Percentiles rank a stretch among this genome's conserved stretches.
Evolutionary conservation across 1,284 basidiomycete genomes (phyloP).

Genomic region (Salmacisia buchloeana): DNA sequence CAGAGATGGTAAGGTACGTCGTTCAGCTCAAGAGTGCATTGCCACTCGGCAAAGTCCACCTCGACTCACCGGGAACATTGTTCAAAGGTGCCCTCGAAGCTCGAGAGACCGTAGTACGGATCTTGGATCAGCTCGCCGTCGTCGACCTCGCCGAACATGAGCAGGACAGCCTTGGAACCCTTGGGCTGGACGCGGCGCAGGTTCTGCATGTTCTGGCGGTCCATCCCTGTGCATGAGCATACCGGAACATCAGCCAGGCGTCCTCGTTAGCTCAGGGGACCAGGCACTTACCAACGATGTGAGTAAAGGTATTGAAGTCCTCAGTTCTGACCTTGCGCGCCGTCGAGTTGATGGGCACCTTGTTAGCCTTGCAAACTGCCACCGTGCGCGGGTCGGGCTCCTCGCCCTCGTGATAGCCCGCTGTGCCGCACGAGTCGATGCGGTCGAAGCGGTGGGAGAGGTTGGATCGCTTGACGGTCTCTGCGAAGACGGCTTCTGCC

Average conservation of each 20-base stretch:
- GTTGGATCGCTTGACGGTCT: conserved; percentile 23
- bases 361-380: conserved; percentile 51
- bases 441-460: conserved; percentile 27
- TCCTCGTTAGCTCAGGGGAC: not conserved
- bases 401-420: conserved; percentile 41
- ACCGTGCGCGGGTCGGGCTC: conserved; percentile 37
- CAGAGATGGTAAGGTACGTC: not conserved
- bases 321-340: conserved; percentile 49
- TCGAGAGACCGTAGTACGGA: conserved; percentile 4
- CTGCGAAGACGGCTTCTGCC: conserved; percentile 37
- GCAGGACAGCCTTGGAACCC: not conserved
- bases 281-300: conserved; percentile 53
- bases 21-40: no score
- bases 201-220: conserved; percentile 1
- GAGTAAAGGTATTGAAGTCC: conserved; percentile 53
- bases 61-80: conserved; percentile 1
- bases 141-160: conserved; percentile 6
- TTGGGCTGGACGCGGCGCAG: conserved; percentile 1
- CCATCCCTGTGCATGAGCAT: not conserved
- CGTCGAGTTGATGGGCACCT: conserved; percentile 50
- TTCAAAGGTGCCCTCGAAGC: not conserved
- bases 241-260: no score
- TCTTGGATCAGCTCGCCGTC: conserved; percentile 1
- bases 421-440: conserved; percentile 44
- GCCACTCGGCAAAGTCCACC: no score